Evolutionary conservation across 202 grass and related monocot genomes (phyloP).

Genomic region (Panicum virgatum): DNA sequence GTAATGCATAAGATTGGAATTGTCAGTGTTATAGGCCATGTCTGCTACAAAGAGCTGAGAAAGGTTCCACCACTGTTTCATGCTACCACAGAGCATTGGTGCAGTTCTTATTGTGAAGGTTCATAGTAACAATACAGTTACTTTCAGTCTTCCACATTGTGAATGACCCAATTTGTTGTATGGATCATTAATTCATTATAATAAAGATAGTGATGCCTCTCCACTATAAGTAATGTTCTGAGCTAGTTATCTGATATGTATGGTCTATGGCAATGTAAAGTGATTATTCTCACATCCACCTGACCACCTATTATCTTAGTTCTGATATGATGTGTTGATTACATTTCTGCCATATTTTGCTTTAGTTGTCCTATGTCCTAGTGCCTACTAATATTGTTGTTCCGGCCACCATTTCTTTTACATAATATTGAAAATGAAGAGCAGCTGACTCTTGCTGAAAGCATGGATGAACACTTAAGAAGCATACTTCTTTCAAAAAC

Average conservation of each 20-base stretch:
- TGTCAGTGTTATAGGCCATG: conserved; percentile 24
- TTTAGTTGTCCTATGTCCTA: neutral
- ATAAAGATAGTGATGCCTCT: conserved; percentile 1
- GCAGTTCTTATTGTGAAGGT: conserved; percentile 13
- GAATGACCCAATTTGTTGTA: conserved; percentile 20
- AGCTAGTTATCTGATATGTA: neutral
- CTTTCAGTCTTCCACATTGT: conserved; percentile 23
- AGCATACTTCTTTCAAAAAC: neutral
- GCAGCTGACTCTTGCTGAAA: conserved; percentile 6
- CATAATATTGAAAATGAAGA: neutral
- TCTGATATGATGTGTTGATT: neutral
- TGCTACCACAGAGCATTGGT: conserved; percentile 14
- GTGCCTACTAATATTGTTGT: conserved; percentile 4
- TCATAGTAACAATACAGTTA: conserved; percentile 17
- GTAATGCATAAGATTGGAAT: conserved; percentile 14
- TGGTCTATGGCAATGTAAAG: conserved; percentile 24
- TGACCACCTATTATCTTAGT: neutral
- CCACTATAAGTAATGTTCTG: neutral
- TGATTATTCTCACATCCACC: neutral
- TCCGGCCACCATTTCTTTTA: neutral
- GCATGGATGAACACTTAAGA: neutral
- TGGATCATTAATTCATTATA: neutral
- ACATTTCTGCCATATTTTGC: conserved; percentile 2
- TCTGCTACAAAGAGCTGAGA: neutral
- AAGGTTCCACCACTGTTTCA: conserved; percentile 12